Evolutionary conservation across 129 eudicot species (phyloP), one percentile per base, ranked within the genome.

Genomic region (Flaveria bidentis): DNA sequence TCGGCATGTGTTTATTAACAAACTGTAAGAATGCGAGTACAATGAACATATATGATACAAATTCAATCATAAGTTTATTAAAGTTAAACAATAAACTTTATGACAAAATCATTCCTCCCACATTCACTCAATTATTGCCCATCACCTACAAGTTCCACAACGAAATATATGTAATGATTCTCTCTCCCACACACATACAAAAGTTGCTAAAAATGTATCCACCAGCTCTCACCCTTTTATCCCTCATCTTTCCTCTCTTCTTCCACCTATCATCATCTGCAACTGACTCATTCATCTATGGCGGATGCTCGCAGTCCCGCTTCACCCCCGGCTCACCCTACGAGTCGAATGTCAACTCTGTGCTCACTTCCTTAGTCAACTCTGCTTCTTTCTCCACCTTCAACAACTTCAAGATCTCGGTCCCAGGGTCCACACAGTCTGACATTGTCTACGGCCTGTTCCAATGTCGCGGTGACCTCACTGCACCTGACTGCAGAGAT

Each of bases 381-480:
- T 89, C 97, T 0, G 92, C 97, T 42, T 46, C 96, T 57, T 26
- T 74, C 61, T 25, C 92, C 28, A 46, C 17, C 80, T 92, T 67
- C 87, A 92, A 92, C 81, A 85, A 78, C 77, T 86, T 87, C 80
- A 92, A 88, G 16, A 86, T 87, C 55, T 90, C 92, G n/a, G 88
- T 91, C 67, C 88, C 91, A 0, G 94, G 88, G 25, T 85, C 97
- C 65, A 76, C 84, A 42, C 82, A 84, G 42, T 53, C 76, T 52
- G 97, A 87, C 87, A 66, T 81, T 44, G 83, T 92, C 42, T 89
- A 92, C 79, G 92, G 92, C 55, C 82, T 92, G 13, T 92, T 76
- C 68, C 97, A 92, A 41, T 92, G 97, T 72, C 87, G 92, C 25
- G 96, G 96, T 15, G 96, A 89, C 84, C 82, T 92, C 10, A 49